Percentiles rank a stretch among this genome's conserved stretches.
Evolutionary conservation across 208 protist species (phyloP).

Genomic region (Vickermania spadyakhi): DNA sequence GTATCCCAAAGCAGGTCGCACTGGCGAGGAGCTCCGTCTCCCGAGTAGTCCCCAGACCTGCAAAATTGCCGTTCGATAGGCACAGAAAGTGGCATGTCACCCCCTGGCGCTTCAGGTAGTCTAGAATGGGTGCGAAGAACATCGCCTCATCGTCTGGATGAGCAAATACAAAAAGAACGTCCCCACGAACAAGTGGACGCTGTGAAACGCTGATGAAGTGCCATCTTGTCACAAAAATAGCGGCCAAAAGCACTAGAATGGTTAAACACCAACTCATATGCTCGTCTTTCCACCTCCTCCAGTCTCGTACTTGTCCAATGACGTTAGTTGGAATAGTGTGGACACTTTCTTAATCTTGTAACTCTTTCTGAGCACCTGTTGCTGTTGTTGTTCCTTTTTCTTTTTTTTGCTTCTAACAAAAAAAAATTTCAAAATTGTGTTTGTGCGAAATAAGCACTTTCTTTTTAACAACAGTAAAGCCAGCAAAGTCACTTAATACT

Average conservation of each 20-base stretch:
- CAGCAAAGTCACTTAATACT: background rate
- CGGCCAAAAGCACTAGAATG: too few relatives aligned
- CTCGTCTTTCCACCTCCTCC: too few relatives aligned
- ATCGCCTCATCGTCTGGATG: conserved; percentile 91
- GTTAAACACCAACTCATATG: too few relatives aligned
- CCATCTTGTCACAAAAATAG: too few relatives aligned
- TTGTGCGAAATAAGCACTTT: too few relatives aligned
- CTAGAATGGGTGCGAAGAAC: conserved; percentile 83
- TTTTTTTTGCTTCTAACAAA: background rate
- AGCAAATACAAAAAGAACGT: conserved; percentile 87
- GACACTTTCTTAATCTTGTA: too few relatives aligned
- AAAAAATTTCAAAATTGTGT: too few relatives aligned
- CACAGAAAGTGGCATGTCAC: conserved; percentile 86
- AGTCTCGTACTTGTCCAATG: too few relatives aligned
- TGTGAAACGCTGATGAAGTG: conserved; percentile 12
- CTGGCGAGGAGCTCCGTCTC: conserved; percentile 84
- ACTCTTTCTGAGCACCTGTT: too few relatives aligned
- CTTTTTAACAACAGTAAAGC: too few relatives aligned
- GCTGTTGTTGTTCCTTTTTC: background rate
- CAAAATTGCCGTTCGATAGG: conserved; percentile 88
- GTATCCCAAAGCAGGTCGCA: conserved; percentile 63
- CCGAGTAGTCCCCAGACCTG: conserved; percentile 66
- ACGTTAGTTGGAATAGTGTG: too few relatives aligned
- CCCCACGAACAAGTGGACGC: conserved; percentile 30
- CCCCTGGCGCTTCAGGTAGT: conserved; percentile 20